Evolutionary conservation across 352 stramenopile species (phyloP).

Genomic region (Pythium vanterpoolii): DNA sequence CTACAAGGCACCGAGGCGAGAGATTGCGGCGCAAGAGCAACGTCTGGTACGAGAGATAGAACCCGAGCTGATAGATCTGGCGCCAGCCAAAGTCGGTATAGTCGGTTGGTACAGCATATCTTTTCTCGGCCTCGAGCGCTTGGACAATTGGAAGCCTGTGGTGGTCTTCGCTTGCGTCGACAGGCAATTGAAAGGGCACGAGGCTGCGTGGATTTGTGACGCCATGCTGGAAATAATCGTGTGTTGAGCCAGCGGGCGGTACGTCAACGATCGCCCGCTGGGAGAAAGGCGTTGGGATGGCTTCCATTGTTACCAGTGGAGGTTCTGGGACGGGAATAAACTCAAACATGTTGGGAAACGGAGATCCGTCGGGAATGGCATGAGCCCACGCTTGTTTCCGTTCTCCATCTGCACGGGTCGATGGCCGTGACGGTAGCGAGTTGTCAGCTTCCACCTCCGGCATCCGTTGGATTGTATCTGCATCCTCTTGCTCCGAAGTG

Average conservation of each 20-base stretch:
- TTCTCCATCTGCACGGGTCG: background rate
- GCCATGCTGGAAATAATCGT: no score
- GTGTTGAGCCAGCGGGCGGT: no score
- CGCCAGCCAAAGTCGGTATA: conserved; percentile 44
- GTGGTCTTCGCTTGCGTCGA: conserved; percentile 1
- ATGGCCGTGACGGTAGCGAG: background rate
- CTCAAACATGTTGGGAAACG: conserved; percentile 50
- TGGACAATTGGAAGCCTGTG: conserved; percentile 26
- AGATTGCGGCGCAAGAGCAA: conserved; percentile 54
- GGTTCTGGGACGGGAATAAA: conserved; percentile 25
- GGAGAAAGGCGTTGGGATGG: background rate
- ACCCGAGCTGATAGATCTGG: conserved; percentile 47
- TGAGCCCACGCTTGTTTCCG: conserved; percentile 49
- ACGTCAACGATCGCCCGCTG: background rate
- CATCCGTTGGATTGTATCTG: background rate
- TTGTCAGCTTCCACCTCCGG: background rate
- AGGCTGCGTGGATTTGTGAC: background rate
- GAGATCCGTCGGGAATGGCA: conserved; percentile 2
- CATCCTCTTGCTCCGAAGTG: background rate
- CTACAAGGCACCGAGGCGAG: conserved; percentile 31
- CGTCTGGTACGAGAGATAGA: conserved; percentile 39
- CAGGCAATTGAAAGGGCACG: background rate
- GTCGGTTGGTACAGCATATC: conserved; percentile 35
- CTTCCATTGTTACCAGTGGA: background rate
- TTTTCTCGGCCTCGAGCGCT: conserved; percentile 44